These are phyloP conservation scores for Candida krabiensis DNA, from an alignment of 805 yeast species.

Conservation along the genomic window DNA sequence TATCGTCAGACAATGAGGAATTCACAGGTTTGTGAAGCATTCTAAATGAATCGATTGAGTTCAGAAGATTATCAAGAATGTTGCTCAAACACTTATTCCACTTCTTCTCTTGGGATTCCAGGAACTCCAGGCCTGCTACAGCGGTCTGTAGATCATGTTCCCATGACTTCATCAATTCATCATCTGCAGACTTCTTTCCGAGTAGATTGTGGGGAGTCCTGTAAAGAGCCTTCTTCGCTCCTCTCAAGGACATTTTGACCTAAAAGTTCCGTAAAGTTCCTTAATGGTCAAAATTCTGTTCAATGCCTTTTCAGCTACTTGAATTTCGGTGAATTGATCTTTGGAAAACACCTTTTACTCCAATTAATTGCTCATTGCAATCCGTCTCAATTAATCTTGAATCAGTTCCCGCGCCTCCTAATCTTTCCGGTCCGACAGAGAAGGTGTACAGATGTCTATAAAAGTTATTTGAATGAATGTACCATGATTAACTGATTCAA, in stretches of 20 bases:
- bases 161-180: constrained; percentile 41
- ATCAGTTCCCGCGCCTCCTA: too few species aligned
- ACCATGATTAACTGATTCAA: too few species aligned
- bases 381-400: too few species aligned
- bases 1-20: constrained; percentile 10
- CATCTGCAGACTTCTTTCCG: constrained; percentile 37
- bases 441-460: too few species aligned
- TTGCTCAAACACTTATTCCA: constrained; percentile 28
- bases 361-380: too few species aligned
- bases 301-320: constrained; percentile 1
- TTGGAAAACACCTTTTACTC: too few species aligned
- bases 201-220: constrained; percentile 38
- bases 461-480: too few species aligned
- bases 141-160: constrained; percentile 43
- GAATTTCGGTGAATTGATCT: too few species aligned
- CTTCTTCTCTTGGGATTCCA: constrained; percentile 32
- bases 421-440: too few species aligned
- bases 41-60: constrained; percentile 32
- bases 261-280: not conserved
- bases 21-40: constrained; percentile 37
- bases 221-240: constrained; percentile 35
- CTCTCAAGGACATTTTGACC: constrained; percentile 34
- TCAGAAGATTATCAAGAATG: constrained; percentile 35
- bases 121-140: constrained; percentile 43
- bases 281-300: too few species aligned